Conservation (phyloP, 106 monocot species). For the Dendrobium catenatum region DNA sequence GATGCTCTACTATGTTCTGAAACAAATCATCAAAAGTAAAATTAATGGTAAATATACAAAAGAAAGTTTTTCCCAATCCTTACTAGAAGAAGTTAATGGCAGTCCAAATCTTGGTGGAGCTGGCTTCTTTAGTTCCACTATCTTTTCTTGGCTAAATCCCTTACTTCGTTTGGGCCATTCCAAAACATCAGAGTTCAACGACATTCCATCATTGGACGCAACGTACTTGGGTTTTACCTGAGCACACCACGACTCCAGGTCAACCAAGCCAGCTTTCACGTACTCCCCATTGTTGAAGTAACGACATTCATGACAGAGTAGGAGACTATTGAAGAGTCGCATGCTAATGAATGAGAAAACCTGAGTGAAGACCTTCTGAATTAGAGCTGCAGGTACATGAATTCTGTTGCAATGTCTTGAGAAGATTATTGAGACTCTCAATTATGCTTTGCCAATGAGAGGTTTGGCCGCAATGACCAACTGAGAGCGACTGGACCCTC, state of each 20-base stretch:
- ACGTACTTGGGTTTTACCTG: slow-evolving; percentile 11
- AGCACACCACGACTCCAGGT: slow-evolving; percentile 85
- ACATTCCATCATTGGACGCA: slow-evolving; percentile 42
- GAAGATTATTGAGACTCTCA: slow-evolving; percentile 56
- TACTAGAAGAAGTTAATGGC: slow-evolving; percentile 16
- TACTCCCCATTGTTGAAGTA: slow-evolving; percentile 98
- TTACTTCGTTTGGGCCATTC: slow-evolving; percentile 43
- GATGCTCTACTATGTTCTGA: slow-evolving; percentile 31
- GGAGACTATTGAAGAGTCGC: slow-evolving; percentile 94
- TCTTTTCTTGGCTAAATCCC: slow-evolving; percentile 66
- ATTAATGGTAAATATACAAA: not conserved
- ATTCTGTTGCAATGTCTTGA: slow-evolving; percentile 84
- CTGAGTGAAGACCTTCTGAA: slow-evolving; percentile 74
- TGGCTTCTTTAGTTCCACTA: slow-evolving; percentile 34
- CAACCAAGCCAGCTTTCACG: slow-evolving; percentile 83
- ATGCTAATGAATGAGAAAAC: slow-evolving; percentile 89
- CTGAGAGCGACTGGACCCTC: slow-evolving; percentile 59
- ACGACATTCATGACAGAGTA: slow-evolving; percentile 87
- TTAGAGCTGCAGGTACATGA: slow-evolving; percentile 68
- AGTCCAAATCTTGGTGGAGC: slow-evolving; percentile 11
- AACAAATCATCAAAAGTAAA: not conserved
- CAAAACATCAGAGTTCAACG: slow-evolving; percentile 31
- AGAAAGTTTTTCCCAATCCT: slow-evolving; percentile 18
- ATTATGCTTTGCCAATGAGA: slow-evolving; percentile 75
- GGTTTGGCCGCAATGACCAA: slow-evolving; percentile 46